These are phyloP conservation scores for Gossypium laxum DNA, from an alignment of 441 rosid genomes.

Conservation along the genomic window DNA sequence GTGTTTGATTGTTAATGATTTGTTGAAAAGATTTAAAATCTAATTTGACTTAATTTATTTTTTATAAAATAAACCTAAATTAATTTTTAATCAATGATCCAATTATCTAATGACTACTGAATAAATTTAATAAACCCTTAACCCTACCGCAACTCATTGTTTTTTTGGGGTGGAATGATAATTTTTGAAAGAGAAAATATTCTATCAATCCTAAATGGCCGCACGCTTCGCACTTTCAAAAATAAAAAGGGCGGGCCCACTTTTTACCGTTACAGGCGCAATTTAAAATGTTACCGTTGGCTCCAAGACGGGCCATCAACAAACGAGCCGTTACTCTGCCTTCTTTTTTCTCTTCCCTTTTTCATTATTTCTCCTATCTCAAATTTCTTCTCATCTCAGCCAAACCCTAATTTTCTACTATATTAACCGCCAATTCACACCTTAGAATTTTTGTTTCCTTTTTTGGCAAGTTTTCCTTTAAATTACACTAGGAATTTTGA, in stretches of 20 bases:
- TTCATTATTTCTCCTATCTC: background rate
- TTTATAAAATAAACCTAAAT: too few species aligned
- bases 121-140: too few species aligned
- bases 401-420: background rate
- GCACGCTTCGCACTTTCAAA: background rate
- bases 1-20: too few species aligned
- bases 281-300: slow-evolving; percentile 22
- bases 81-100: too few species aligned
- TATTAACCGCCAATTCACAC: background rate
- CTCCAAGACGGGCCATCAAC: background rate
- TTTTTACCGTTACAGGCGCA: slow-evolving; percentile 29
- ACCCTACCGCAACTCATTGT: too few species aligned
- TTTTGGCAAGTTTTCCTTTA: background rate
- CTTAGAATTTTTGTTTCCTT: background rate
- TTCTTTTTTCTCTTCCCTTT: background rate
- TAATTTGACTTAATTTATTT: too few species aligned
- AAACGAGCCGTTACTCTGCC: slow-evolving; percentile 35
- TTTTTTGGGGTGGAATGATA: too few species aligned
- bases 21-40: too few species aligned
- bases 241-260: background rate
- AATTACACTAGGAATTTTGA: background rate
- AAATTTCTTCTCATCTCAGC: background rate
- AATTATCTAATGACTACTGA: too few species aligned
- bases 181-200: too few species aligned
- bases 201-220: background rate